phyloP scores from a whole-genome alignment of 331 rosid species.

The Prunus yedoensis region DNA sequence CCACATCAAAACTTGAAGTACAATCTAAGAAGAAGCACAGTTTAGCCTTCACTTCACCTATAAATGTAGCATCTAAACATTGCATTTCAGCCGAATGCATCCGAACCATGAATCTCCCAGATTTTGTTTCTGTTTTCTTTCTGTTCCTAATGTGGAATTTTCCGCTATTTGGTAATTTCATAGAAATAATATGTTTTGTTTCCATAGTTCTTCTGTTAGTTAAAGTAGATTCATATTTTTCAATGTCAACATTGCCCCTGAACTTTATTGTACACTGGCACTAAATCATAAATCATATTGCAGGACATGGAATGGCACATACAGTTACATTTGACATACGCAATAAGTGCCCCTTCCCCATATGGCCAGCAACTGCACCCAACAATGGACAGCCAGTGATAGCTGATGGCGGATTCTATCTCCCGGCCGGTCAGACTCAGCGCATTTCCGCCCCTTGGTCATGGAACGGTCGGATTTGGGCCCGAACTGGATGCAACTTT shows the following conservation, averaged over 20 bases:
- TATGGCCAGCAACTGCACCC: slow-evolving; percentile 93
- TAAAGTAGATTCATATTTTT: not conserved
- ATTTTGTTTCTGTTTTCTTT: slow-evolving; percentile 20
- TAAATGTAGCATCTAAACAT: slow-evolving; percentile 6
- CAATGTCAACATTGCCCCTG: not conserved
- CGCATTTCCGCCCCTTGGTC: slow-evolving; percentile 52
- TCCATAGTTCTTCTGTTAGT: not conserved
- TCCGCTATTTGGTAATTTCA: slow-evolving; percentile 45
- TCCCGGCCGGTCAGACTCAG: slow-evolving; percentile 48
- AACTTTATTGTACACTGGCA: not conserved
- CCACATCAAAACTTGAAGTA: slow-evolving; percentile 49
- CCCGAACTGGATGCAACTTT: slow-evolving; percentile 75
- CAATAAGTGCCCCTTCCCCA: slow-evolving; percentile 73
- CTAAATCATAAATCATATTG: not conserved
- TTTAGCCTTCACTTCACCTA: not conserved
- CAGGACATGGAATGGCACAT: slow-evolving; percentile 50
- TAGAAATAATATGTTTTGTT: not conserved
- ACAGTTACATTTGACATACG: slow-evolving; percentile 50
- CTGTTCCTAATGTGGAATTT: slow-evolving; percentile 37
- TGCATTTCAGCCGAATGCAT: slow-evolving; percentile 16
- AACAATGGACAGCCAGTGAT: slow-evolving; percentile 68
- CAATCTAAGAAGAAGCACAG: slow-evolving; percentile 46
- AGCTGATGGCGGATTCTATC: slow-evolving; percentile 83
- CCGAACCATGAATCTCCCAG: slow-evolving; percentile 42
- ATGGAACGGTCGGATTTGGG: slow-evolving; percentile 96